Evolutionary conservation across 371 early-diverging fungal species (phyloP), one percentile per base, ranked within the genome.

Genomic region (Mortierella sp.): DNA sequence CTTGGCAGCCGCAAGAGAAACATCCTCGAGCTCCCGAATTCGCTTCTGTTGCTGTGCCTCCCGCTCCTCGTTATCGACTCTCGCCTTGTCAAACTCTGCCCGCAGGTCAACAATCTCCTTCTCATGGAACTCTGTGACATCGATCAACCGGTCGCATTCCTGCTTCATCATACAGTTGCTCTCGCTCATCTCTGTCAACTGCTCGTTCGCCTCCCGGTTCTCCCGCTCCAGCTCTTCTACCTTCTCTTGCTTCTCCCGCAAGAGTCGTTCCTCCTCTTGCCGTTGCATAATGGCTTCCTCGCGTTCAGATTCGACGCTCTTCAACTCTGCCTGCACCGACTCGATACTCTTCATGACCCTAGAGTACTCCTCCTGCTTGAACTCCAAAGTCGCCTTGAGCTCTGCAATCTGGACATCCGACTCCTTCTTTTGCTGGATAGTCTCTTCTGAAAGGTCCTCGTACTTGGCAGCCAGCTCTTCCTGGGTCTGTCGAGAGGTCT

Each of bases 1-100:
- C 51, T 80, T 74, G n/a, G 57, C 46, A 3, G 71, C 77, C 1
- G 59, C 71, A 3, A 21, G 48, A 26, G 69, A 40, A 31, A 59
- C 55, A n/a, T 67, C 72, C 51, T 83, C 80, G 6, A 83, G 50
- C 16, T 80, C 84, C 51, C 59, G 46, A 1, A 80, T 83, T n/a
- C 73, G 71, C n/a, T 51, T 69, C 24, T 75, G 74, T 19, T 74
- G 50, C 13, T 59, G 71, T 9, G 34, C 59, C 46, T 72, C 77
- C 0, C 37, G 37, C 31, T 72, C 77, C n/a, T 57, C 71, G 21
- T 75, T 69, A 24, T 83, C 84, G 5, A 40, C 37, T 11, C 13
- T 72, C 26, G 72, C 72, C 24, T 44, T 37, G 6, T 80, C 75
- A 37, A 83, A 34, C 34, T 80, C 72, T 26, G 69, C 19, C 37